Conservation (phyloP, 257 asterid species). For the Schizonepeta tenuifolia region DNA sequence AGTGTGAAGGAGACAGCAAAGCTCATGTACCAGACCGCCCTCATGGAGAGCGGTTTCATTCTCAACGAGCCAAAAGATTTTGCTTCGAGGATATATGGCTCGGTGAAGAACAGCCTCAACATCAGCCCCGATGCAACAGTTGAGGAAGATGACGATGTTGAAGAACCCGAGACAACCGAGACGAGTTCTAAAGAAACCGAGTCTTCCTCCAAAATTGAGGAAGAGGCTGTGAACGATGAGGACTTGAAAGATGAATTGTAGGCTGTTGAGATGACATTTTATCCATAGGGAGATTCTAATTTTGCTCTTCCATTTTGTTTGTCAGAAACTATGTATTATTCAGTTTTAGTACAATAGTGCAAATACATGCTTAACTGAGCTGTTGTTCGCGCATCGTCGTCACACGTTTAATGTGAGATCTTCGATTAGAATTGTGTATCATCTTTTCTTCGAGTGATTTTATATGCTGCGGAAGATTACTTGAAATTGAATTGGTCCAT, state of each 20-base stretch:
- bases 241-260: constrained; percentile 77
- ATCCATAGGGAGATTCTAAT: constrained; percentile 6
- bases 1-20: constrained; percentile 71
- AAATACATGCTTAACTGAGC: constrained; percentile 9
- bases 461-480: too few relatives aligned
- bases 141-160: constrained; percentile 81
- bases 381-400: not conserved
- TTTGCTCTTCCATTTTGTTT: not conserved
- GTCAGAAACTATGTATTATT: not conserved
- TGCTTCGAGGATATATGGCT: constrained; percentile 69
- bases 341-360: not conserved
- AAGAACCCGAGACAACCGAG: constrained; percentile 55
- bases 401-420: not conserved
- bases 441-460: constrained; percentile 26
- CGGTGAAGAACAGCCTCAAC: constrained; percentile 70
- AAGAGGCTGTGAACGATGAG: constrained; percentile 36
- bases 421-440: not conserved
- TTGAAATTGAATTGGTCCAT: too few relatives aligned
- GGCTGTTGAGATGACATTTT: constrained; percentile 9
- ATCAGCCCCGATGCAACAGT: constrained; percentile 72
- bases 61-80: constrained; percentile 83
- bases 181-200: constrained; percentile 46
- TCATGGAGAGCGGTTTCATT: constrained; percentile 91
- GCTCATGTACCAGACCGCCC: constrained; percentile 84
- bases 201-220: constrained; percentile 36